phyloP scores from a whole-genome alignment of 345 rosid genomes.

The Gossypium anomalum region DNA sequence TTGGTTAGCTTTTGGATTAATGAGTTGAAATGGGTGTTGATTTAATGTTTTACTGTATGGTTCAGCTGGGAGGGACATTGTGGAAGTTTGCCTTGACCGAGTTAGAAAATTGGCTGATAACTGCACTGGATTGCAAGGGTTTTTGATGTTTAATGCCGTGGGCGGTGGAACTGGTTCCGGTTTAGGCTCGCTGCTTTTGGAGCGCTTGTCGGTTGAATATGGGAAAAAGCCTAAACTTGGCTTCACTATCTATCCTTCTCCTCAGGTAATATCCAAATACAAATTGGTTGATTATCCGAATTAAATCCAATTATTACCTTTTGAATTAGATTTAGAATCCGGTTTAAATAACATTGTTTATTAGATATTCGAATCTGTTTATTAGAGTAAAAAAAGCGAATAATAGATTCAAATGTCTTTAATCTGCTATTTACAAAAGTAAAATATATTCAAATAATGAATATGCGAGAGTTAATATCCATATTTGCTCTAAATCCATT shows the following conservation, averaged over 20 bases:
- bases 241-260: conserved; percentile 79
- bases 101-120: conserved; percentile 80
- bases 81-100: conserved; percentile 79
- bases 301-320: too few species aligned
- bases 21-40: not conserved
- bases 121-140: conserved; percentile 87
- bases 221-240: conserved; percentile 88
- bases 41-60: conserved; percentile 11
- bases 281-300: too few species aligned
- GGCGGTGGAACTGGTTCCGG: conserved; percentile 92
- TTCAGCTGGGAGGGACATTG: conserved; percentile 84
- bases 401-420: too few species aligned
- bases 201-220: conserved; percentile 80
- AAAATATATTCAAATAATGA: too few species aligned
- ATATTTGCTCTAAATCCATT: too few species aligned
- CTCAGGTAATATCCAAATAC: conserved; percentile 43
- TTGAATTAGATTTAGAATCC: too few species aligned
- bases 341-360: too few species aligned
- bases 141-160: conserved; percentile 68
- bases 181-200: conserved; percentile 72
- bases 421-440: too few species aligned
- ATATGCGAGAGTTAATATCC: too few species aligned
- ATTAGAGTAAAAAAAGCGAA: too few species aligned
- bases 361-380: too few species aligned
- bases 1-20: not conserved